A percentile compares a stretch with the other conserved stretches of the same genome.
phyloP scores from a whole-genome alignment of 192 early-diverging fungal genomes.

The Gigaspora rosea region DNA sequence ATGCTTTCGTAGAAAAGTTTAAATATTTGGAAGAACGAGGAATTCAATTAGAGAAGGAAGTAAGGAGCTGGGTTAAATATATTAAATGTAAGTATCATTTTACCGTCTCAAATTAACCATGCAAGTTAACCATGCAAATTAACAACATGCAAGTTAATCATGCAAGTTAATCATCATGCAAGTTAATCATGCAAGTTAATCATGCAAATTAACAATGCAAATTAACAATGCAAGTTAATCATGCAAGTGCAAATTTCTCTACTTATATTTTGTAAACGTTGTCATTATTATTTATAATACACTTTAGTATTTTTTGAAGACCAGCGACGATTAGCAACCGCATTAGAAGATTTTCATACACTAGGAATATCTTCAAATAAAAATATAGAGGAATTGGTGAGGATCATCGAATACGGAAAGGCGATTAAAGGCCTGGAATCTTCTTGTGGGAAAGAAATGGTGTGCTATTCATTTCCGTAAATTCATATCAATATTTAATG shows the following conservation, averaged over 20 bases:
- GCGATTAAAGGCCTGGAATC: conserved; percentile 5
- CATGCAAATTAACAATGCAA: too few relatives aligned
- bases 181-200: too few relatives aligned
- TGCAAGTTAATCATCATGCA: too few relatives aligned
- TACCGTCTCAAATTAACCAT: too few relatives aligned
- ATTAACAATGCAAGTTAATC: too few relatives aligned
- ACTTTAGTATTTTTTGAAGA: conserved; percentile 51
- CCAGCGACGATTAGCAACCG: conserved; percentile 51
- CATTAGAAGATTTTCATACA: conserved; percentile 62
- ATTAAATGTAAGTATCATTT: conserved; percentile 43
- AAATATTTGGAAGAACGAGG: conserved; percentile 53
- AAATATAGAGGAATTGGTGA: neutral
- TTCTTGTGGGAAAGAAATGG: conserved; percentile 30
- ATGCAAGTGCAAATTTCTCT: too few relatives aligned
- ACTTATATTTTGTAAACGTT: too few relatives aligned
- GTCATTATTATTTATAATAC: neutral
- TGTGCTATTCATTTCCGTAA: neutral
- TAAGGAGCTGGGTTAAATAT: conserved; percentile 49
- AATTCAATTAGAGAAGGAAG: conserved; percentile 50
- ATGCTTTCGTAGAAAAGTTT: conserved; percentile 57
- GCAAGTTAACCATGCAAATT: too few relatives aligned
- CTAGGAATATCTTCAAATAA: neutral
- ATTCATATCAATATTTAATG: too few relatives aligned
- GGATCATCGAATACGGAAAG: conserved; percentile 21
- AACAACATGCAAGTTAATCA: too few relatives aligned